Conservation (phyloP, 331 rosid genomes). For the Malus hybrid region DNA sequence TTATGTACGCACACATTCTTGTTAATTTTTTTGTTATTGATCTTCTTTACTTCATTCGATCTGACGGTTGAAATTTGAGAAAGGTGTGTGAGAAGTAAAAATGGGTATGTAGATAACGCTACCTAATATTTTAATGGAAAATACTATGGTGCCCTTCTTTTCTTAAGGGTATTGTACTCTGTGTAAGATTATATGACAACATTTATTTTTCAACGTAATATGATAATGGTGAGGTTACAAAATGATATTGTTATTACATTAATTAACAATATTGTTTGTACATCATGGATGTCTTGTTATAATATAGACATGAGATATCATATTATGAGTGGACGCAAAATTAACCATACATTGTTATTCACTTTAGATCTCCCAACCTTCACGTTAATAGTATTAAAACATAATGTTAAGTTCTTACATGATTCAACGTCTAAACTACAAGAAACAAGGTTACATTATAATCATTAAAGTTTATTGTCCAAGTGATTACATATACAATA, state of each 20-base stretch:
- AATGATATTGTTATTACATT: not conserved
- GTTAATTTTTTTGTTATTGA: too few species aligned
- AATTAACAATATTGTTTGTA: not conserved
- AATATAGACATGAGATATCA: not conserved
- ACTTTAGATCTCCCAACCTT: not conserved
- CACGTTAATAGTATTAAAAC: not conserved
- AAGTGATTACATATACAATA: not conserved
- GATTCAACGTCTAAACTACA: not conserved
- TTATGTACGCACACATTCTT: too few species aligned
- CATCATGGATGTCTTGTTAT: not conserved
- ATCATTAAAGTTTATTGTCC: not conserved
- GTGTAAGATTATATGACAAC: not conserved
- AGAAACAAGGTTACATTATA: not conserved
- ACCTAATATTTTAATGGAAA: not conserved
- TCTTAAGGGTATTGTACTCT: not conserved
- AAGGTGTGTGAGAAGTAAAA: too few species aligned
- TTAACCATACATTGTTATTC: too few species aligned
- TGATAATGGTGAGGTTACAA: not conserved
- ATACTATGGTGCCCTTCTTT: not conserved
- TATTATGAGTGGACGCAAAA: not conserved
- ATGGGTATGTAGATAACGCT: too few species aligned
- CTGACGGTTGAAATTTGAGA: too few species aligned
- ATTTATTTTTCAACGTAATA: not conserved
- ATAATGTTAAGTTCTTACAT: not conserved
- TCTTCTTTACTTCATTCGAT: too few species aligned